phyloP scores from a whole-genome alignment of 1,284 basidiomycete genomes.

The Mixia osmundae region DNA sequence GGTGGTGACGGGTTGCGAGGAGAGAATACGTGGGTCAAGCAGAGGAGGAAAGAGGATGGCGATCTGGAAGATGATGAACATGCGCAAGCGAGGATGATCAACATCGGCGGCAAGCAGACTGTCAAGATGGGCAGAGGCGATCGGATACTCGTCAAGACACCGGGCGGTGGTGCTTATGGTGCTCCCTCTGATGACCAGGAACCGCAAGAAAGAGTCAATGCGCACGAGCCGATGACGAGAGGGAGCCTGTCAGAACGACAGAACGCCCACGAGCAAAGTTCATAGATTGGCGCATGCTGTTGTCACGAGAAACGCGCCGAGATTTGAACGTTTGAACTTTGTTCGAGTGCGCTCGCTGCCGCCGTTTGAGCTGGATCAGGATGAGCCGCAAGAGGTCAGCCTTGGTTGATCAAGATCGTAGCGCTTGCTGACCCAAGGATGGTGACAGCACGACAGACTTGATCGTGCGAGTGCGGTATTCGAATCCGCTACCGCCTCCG shows the following conservation, averaged over 20 bases:
- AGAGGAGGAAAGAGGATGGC: constrained; percentile 40
- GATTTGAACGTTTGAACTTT: too few species aligned
- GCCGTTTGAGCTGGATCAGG: too few species aligned
- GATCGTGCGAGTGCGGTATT: constrained; percentile 69
- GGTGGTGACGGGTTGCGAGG: constrained; percentile 53
- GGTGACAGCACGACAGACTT: too few species aligned
- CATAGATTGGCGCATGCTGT: too few species aligned
- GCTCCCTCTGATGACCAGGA: constrained; percentile 15
- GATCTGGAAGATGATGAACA: constrained; percentile 7
- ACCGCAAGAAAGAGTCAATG: neutral
- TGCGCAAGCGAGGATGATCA: constrained; percentile 36
- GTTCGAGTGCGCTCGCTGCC: too few species aligned
- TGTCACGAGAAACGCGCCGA: too few species aligned
- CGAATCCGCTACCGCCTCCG: constrained; percentile 73
- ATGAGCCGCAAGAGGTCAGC: too few species aligned
- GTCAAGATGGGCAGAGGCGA: constrained; percentile 70
- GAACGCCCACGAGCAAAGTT: too few species aligned
- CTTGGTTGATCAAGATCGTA: too few species aligned
- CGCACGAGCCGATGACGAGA: too few species aligned
- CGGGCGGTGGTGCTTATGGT: constrained; percentile 84
- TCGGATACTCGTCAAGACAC: constrained; percentile 57
- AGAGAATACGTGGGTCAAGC: constrained; percentile 73
- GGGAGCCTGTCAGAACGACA: too few species aligned
- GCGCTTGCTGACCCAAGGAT: too few species aligned
- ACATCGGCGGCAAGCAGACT: constrained; percentile 76